These are phyloP conservation scores for Coemansia sp. DNA, from an alignment of 192 early-diverging fungal genomes.

Conservation along the genomic window DNA sequence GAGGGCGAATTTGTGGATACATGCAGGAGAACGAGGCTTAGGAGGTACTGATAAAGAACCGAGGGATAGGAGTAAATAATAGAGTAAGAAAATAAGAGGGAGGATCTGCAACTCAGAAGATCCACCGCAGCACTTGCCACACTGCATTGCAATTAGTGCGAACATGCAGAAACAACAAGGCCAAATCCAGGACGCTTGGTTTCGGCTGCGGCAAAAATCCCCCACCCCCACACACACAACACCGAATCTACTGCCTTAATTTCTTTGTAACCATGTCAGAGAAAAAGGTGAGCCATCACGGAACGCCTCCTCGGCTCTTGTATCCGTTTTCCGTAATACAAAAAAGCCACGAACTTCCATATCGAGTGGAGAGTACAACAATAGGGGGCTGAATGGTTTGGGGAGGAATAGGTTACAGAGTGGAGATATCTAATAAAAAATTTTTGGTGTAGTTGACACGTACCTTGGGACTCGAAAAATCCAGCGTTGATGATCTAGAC, in stretches of 20 bases:
- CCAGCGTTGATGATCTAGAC: not conserved
- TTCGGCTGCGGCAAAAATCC: not conserved
- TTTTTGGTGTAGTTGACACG: not conserved
- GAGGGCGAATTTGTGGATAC: not conserved
- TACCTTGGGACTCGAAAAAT: not conserved
- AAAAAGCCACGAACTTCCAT: not conserved
- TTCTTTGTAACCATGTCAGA: not conserved
- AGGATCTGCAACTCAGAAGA: not conserved
- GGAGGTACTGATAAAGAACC: not conserved
- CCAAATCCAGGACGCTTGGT: constrained; percentile 1
- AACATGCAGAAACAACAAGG: not conserved
- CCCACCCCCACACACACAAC: not conserved
- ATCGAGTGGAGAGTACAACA: not conserved
- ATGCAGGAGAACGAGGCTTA: constrained; percentile 3
- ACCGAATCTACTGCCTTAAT: not conserved
- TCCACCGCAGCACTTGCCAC: not conserved
- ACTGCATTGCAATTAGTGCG: not conserved
- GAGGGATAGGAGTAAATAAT: not conserved
- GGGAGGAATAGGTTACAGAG: not conserved
- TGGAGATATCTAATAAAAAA: not conserved
- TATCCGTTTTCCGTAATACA: not conserved
- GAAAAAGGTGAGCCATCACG: not conserved
- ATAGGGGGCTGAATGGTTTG: not conserved
- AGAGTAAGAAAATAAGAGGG: not conserved
- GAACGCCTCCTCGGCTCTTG: not conserved